phyloP scores from a whole-genome alignment of 202 grass and related monocot genomes.

The Bolboschoenoplectus hybrid region DNA sequence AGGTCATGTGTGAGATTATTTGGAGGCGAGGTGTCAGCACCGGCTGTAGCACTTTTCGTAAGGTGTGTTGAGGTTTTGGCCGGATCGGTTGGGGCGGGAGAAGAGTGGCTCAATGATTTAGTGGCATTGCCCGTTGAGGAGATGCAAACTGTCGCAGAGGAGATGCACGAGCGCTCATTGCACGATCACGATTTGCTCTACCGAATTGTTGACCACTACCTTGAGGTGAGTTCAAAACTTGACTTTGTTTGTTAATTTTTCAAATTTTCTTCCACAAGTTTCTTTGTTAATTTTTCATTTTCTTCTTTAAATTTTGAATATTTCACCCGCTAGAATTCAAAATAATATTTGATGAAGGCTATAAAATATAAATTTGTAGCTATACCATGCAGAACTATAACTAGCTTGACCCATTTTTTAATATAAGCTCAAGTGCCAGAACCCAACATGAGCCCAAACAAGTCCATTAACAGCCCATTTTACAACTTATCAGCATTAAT shows the following conservation, averaged over 20 bases:
- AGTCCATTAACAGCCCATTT: neutral
- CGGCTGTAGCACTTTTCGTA: conserved; percentile 53
- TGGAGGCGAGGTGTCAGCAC: conserved; percentile 42
- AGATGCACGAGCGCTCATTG: conserved; percentile 61
- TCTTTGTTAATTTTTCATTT: neutral
- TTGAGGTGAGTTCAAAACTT: conserved; percentile 52
- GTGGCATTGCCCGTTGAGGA: conserved; percentile 48
- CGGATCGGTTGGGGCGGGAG: conserved; percentile 34
- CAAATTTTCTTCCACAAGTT: too few species aligned
- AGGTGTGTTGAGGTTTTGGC: conserved; percentile 74
- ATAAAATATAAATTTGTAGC: neutral
- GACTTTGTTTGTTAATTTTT: neutral
- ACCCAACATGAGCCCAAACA: neutral
- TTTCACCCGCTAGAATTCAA: neutral
- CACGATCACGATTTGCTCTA: conserved; percentile 92
- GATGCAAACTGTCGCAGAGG: conserved; percentile 53
- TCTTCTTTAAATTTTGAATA: neutral
- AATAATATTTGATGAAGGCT: neutral
- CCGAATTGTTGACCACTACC: conserved; percentile 73
- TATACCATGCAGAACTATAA: neutral
- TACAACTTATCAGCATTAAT: neutral
- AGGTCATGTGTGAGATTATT: conserved; percentile 58
- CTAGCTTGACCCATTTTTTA: neutral
- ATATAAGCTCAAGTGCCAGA: neutral
- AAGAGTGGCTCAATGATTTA: conserved; percentile 68